Evolutionary conservation across 192 early-diverging fungal species (phyloP).

Genomic region (Entrophospora sp.): DNA sequence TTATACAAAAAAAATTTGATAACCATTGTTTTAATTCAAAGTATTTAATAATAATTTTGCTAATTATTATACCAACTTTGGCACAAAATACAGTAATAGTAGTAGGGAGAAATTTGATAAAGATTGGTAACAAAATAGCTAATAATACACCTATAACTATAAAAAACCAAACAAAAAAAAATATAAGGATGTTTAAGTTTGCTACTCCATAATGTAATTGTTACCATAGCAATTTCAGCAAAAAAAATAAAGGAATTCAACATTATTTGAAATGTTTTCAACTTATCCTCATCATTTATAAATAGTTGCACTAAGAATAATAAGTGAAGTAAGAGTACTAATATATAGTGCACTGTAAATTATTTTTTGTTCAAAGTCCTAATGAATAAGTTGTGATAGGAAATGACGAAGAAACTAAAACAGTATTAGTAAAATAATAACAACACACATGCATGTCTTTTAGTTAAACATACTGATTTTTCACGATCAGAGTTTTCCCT

Average conservation of each 20-base stretch:
- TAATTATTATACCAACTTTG: not conserved
- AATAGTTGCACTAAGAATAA: too few species aligned
- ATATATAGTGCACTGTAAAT: not conserved
- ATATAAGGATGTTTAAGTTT: not conserved
- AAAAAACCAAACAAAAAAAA: not conserved
- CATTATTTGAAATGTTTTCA: too few species aligned
- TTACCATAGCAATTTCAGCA: not conserved
- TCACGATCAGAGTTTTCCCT: not conserved
- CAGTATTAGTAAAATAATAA: conserved; percentile 13
- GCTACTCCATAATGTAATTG: not conserved
- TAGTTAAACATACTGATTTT: conserved; percentile 20
- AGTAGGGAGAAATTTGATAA: not conserved
- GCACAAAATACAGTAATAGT: conserved; percentile 9
- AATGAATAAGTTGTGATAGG: not conserved
- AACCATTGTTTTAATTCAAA: too few species aligned
- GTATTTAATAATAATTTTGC: too few species aligned
- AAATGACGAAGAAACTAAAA: conserved; percentile 8
- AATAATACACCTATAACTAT: conserved; percentile 8
- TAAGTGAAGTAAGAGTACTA: too few species aligned
- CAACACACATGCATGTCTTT: not conserved
- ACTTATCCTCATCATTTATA: too few species aligned
- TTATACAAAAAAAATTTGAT: too few species aligned
- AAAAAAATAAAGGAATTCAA: not conserved
- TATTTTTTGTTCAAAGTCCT: too few species aligned
- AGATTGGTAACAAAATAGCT: conserved; percentile 1